phyloP scores from a whole-genome alignment of 192 early-diverging fungal genomes.

The Gryganskiella cystojenkinii region DNA sequence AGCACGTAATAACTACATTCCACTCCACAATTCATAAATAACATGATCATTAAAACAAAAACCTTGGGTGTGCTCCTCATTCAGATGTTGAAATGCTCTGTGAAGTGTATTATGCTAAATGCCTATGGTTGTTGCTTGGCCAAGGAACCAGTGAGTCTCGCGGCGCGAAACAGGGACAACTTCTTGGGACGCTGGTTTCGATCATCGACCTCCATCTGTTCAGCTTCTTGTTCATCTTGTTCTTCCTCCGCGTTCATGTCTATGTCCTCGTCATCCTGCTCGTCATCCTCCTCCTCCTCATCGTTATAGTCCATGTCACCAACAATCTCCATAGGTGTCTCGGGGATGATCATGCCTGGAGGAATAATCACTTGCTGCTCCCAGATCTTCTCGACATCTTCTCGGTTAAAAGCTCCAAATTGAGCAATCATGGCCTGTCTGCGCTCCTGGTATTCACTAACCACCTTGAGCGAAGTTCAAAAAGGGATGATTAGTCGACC shows the following conservation, averaged over 20 bases:
- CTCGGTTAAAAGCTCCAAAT: constrained; percentile 32
- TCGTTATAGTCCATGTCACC: constrained; percentile 4
- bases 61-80: too few species aligned
- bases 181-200: constrained; percentile 43
- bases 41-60: too few species aligned
- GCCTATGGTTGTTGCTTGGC: constrained; percentile 24
- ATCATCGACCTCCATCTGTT: constrained; percentile 14
- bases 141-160: constrained; percentile 37
- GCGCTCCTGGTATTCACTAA: constrained; percentile 51
- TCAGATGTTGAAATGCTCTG: too few species aligned
- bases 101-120: too few species aligned
- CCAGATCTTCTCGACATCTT: constrained; percentile 42
- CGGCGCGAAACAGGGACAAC: constrained; percentile 43
- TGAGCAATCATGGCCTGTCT: constrained; percentile 50
- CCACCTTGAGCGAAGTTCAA: too few species aligned
- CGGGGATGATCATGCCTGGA: constrained; percentile 43
- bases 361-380: constrained; percentile 49
- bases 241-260: neutral
- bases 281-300: neutral
- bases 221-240: neutral
- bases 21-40: too few species aligned
- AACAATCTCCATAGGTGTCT: neutral
- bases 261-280: neutral
- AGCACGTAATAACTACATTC: too few species aligned
- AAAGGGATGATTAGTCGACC: too few species aligned